phyloP scores from a whole-genome alignment of 2,329 filamentous ascomycete species.

The Nannizziopsis arthrosporioides region DNA sequence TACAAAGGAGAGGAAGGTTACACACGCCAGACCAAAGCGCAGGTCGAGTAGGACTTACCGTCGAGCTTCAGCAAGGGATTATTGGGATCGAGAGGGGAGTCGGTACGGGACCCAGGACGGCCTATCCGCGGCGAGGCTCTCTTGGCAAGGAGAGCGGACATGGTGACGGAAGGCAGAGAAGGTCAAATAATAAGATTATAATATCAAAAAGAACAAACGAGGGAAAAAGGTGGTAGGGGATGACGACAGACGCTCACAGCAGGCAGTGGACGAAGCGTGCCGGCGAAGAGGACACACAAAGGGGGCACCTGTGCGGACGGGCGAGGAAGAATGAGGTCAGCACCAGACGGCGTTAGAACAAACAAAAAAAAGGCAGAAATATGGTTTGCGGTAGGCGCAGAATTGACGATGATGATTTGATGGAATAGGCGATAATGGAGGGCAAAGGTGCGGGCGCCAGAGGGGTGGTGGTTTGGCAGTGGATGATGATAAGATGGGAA shows the following conservation, averaged over 20 bases:
- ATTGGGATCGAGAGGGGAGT: slow-evolving; percentile 36
- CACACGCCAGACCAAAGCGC: slow-evolving; percentile 8
- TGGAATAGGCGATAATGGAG: background rate
- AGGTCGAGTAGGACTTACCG: slow-evolving; percentile 24
- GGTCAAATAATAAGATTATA: slow-evolving; percentile 11
- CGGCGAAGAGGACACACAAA: slow-evolving; percentile 11
- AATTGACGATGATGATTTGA: background rate
- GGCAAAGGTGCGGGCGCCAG: background rate
- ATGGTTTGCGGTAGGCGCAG: slow-evolving; percentile 12
- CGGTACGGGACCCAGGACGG: slow-evolving; percentile 24
- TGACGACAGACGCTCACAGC: slow-evolving; percentile 15
- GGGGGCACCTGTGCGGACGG: background rate
- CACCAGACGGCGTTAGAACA: background rate
- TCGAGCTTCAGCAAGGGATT: slow-evolving; percentile 29
- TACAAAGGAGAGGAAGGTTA: background rate
- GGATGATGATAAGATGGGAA: slow-evolving; percentile 10
- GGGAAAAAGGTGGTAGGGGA: slow-evolving; percentile 1
- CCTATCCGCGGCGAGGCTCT: slow-evolving; percentile 24
- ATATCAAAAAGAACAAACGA: slow-evolving; percentile 3
- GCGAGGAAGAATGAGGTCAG: slow-evolving; percentile 9
- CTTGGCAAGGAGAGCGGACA: slow-evolving; percentile 33
- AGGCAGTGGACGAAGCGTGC: slow-evolving; percentile 15
- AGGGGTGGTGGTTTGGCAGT: slow-evolving; percentile 9
- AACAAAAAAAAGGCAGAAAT: background rate
- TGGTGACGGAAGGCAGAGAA: slow-evolving; percentile 16